Evolutionary conservation across 2,329 filamentous ascomycete genomes (phyloP).

Genomic region (Penicillium sp.): DNA sequence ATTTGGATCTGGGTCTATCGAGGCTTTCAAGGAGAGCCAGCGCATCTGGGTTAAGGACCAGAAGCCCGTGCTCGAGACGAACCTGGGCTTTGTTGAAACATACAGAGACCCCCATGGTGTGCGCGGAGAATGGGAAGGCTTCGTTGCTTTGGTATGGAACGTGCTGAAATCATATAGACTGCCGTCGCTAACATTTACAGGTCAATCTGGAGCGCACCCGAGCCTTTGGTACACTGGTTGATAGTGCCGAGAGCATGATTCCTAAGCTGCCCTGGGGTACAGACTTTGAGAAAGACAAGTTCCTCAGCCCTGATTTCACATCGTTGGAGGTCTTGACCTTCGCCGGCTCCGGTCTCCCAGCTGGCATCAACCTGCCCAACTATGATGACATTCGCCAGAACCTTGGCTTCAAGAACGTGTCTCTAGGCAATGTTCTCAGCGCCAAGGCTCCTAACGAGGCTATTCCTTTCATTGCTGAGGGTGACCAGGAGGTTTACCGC

Average conservation of each 20-base stretch:
- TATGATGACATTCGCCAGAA: slow-evolving; percentile 62
- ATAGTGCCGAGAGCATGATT: slow-evolving; percentile 77
- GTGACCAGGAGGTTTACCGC: slow-evolving; percentile 74
- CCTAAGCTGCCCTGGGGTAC: slow-evolving; percentile 83
- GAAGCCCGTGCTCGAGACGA: slow-evolving; percentile 74
- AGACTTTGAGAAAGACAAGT: slow-evolving; percentile 95
- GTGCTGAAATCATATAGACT: background rate
- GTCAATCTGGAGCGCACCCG: slow-evolving; percentile 87
- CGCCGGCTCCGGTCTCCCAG: slow-evolving; percentile 62
- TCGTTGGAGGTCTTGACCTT: slow-evolving; percentile 90
- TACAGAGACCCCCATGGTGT: slow-evolving; percentile 81
- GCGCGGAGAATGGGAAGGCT: slow-evolving; percentile 81
- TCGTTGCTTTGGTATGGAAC: slow-evolving; percentile 61
- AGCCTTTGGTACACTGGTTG: slow-evolving; percentile 82
- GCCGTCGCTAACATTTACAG: slow-evolving; percentile 34
- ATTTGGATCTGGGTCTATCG: slow-evolving; percentile 70
- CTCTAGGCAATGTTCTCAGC: slow-evolving; percentile 85
- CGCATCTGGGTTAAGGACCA: slow-evolving; percentile 81
- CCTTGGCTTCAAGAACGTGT: slow-evolving; percentile 69
- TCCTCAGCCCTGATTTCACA: slow-evolving; percentile 93
- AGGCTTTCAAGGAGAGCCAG: slow-evolving; percentile 78
- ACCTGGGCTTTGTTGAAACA: slow-evolving; percentile 82
- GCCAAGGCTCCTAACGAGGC: slow-evolving; percentile 91
- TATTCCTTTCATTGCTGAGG: slow-evolving; percentile 81
- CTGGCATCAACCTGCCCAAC: slow-evolving; percentile 60